Base-by-base conservation (phyloP, 1,284 basidiomycete genomes). In the Sphagnurus paluster region DNA sequence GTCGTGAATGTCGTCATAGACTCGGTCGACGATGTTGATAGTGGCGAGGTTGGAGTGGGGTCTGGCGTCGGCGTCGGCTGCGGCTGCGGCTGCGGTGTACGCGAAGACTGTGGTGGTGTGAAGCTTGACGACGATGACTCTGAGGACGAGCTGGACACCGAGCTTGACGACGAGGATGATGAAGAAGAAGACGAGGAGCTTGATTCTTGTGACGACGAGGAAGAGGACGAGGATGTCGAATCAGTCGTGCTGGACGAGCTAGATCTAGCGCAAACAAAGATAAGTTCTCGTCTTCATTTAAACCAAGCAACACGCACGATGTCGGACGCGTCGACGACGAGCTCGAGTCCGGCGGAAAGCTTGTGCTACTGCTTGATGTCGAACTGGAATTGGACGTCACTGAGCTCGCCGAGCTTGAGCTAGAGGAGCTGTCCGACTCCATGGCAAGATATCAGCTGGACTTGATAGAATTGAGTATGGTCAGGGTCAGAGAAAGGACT, bases 1-100 rank as follows among this genome's bases (percentile, higher is more conserved):
- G 52, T 54, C 2, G 49, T 54, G 34, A 40, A 34, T 3, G 52
- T 50, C 9, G 49, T 47, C 2, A 47, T 26, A 10, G 40, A 41
- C n/a, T 23, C n/a, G 19, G 32, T 34, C 8, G 3, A 17, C 10
- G 28, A 13, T n/a, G 5, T 13, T 2, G 37, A 25, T 24, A 11
- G 7, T 7, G 24, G 2, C 4, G 33, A 20, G 23, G 28, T 21
- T 9, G 34, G 21, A 2, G 33, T 1, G 2, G 42, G 33, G 3
- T 26, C 7, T 32, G 42, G 36, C 13, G 34, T 21, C 14, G 42
- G 25, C 8, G 24, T 25, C 4, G 32, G 34, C 4, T 33, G 1
- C 5, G 34, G 25, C 4, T 23, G 14, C 5, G 38, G 24, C 9
- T 1, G 5, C 2, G 37, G 24, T 4, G 23, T 17, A 10, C n/a